Base-by-base conservation (phyloP, 108 stramenopile species). In the Skeletonema menzelii region DNA sequence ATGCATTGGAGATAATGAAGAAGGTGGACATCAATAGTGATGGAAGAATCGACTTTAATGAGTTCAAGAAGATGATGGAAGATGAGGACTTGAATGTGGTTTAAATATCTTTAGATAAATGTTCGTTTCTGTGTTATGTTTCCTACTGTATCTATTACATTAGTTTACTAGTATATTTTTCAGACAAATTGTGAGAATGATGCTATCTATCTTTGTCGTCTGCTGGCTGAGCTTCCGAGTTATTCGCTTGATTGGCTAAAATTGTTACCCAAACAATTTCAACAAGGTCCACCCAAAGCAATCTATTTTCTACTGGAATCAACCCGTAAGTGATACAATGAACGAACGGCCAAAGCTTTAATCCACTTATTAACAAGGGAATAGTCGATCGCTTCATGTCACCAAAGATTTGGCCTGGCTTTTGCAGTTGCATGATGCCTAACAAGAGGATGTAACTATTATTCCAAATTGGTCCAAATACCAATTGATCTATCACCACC, bases 191-290 rank as follows among this genome's bases (percentile, higher is more conserved):
- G 6, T 20, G 19, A n/a, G n/a, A 24, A 53, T 7, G 49, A 22
- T 53, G 49, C 49, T 53, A 53, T 53, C 49, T 53, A 24, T 53
- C 49, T 53, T 53, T 53, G 49, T 53, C 49, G 10, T 53, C 49
- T 8, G 10, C 49, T 10, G 22, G 8, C 8, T 20, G 8, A 22
- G 49, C 49, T 22, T 53, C 49, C 49, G 49, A 22, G 11, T 7
- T 47, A 5, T n/a, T 53, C 0, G 86, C 88, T 59, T 72, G 56
- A 5, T 60, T 86, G 30, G 90, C 87, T 22, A 96, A 67, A 72
- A 96, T 94, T 3, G 91, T 93, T 1, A 96, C 95, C 95, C 95
- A 96, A 13, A 94, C 61, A 59, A 96, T 92, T 79, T 96, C 95
- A 66, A 96, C 90, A 5, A 83, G 67, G 73, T 95, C 94, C 11